These are phyloP conservation scores for Ilex aquifolium DNA, from an alignment of 257 asterid species.

Conservation along the genomic window DNA sequence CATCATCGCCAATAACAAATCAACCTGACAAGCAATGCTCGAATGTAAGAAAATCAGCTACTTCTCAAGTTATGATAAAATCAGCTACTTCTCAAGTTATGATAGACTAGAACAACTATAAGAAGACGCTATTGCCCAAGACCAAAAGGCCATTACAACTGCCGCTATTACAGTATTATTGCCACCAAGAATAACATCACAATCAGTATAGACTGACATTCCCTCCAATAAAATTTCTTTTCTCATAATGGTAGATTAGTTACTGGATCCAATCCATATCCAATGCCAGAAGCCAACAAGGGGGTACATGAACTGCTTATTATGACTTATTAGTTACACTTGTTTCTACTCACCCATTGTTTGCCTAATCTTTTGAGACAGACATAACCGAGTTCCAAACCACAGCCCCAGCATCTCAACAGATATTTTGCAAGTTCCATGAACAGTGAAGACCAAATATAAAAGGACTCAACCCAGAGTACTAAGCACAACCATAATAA, in stretches of 20 bases:
- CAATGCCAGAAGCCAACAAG: constrained; percentile 17
- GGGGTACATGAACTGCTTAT: too few relatives aligned
- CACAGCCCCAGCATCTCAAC: constrained; percentile 3
- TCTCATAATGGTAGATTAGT: too few relatives aligned
- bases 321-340: constrained; percentile 21
- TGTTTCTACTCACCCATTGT: constrained; percentile 11
- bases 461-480: constrained; percentile 18
- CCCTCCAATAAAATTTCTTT: too few relatives aligned
- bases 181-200: constrained; percentile 38
- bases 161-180: constrained; percentile 1
- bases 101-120: too few relatives aligned
- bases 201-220: too few relatives aligned
- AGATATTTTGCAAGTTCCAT: constrained; percentile 12
- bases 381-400: constrained; percentile 14
- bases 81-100: constrained; percentile 1
- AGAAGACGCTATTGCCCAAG: background rate
- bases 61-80: constrained; percentile 4
- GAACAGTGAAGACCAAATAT: constrained; percentile 4
- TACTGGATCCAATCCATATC: constrained; percentile 15
- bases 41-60: background rate
- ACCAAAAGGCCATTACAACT: constrained; percentile 8
- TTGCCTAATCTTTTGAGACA: constrained; percentile 2
- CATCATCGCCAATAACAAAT: background rate
- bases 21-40: background rate
- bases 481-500: constrained; percentile 19